phyloP scores from a whole-genome alignment of 208 protist species.

The Acanthamoeba royreba region DNA sequence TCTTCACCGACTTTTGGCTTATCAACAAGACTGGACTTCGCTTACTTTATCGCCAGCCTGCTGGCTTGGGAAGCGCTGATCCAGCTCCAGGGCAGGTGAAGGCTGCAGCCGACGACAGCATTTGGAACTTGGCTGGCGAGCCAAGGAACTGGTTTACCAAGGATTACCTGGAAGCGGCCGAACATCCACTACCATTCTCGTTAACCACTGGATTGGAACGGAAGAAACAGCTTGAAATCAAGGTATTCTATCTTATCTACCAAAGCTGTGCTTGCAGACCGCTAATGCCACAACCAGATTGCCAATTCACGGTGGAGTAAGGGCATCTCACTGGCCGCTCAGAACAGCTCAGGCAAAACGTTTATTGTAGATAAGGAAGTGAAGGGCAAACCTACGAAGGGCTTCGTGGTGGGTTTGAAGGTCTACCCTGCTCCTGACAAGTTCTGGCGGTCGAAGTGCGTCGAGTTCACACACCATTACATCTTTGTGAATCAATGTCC shows the following conservation, averaged over 20 bases:
- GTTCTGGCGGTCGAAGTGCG: conserved; percentile 46
- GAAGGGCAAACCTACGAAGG: neutral
- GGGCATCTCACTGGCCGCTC: conserved; percentile 12
- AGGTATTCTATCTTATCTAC: neutral
- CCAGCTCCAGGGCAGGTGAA: neutral
- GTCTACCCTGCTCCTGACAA: conserved; percentile 31
- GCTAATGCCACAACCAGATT: neutral
- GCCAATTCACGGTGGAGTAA: conserved; percentile 33
- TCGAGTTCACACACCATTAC: conserved; percentile 33
- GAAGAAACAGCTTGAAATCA: conserved; percentile 13
- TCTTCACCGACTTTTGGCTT: conserved; percentile 36
- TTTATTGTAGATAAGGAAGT: neutral
- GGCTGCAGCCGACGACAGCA: neutral
- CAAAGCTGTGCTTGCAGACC: neutral
- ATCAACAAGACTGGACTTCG: conserved; percentile 52
- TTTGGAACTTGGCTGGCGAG: conserved; percentile 8
- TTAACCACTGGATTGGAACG: neutral
- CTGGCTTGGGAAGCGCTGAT: neutral
- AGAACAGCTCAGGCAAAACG: neutral
- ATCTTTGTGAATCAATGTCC: conserved; percentile 29
- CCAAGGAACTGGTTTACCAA: conserved; percentile 35
- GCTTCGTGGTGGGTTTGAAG: conserved; percentile 15
- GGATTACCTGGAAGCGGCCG: neutral
- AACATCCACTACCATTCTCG: neutral
- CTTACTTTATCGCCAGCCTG: conserved; percentile 1